These are phyloP conservation scores for Annulohypoxylon moriforme DNA, from an alignment of 495 filamentous ascomycete genomes.

Conservation along the genomic window DNA sequence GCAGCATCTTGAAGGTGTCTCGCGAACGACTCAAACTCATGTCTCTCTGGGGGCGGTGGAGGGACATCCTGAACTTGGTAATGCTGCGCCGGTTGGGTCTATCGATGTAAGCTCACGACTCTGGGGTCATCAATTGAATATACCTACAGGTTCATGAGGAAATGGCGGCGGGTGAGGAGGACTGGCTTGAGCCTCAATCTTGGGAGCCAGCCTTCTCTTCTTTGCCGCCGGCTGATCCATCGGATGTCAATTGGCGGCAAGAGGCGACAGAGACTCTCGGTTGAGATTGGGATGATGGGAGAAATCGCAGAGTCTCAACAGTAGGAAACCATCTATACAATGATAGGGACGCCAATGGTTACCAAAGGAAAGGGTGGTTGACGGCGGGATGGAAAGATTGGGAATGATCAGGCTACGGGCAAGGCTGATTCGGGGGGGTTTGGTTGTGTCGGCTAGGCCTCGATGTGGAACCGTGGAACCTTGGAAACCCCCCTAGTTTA, in stretches of 20 bases:
- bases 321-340: constrained; percentile 34
- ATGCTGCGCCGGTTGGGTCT: constrained; percentile 36
- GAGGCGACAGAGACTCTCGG: constrained; percentile 14
- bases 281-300: constrained; percentile 28
- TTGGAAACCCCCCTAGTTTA: constrained; percentile 8
- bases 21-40: constrained; percentile 68
- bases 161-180: constrained; percentile 45
- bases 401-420: constrained; percentile 47
- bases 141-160: constrained; percentile 45
- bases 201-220: constrained; percentile 53
- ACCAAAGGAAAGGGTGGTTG: constrained; percentile 20
- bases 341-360: constrained; percentile 36
- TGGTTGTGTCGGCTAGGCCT: constrained; percentile 33
- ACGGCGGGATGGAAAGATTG: constrained; percentile 35
- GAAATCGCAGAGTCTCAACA: constrained; percentile 17
- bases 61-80: constrained; percentile 43
- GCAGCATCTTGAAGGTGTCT: constrained; percentile 69
- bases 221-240: constrained; percentile 52
- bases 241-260: constrained; percentile 38
- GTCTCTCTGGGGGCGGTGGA: constrained; percentile 55
- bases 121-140: constrained; percentile 40
- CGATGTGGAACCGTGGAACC: neutral
- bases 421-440: constrained; percentile 47
- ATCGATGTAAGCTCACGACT: constrained; percentile 32
- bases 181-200: constrained; percentile 51